phyloP scores from a whole-genome alignment of 2,329 filamentous ascomycete genomes.

The Fusarium sp. region DNA sequence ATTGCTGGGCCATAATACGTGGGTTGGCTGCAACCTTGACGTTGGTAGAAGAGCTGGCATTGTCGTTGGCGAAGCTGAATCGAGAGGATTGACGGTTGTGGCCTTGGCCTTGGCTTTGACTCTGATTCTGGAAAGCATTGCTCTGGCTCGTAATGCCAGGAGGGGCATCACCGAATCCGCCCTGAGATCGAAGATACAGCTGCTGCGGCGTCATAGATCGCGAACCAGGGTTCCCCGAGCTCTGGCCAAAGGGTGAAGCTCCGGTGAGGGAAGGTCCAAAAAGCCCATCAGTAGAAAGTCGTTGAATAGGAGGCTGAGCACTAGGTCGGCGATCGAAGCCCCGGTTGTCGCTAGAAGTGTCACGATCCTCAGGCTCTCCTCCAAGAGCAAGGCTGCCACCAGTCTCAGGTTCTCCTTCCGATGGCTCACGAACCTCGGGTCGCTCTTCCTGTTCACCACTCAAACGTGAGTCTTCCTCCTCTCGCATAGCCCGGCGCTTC shows the following conservation, averaged over 20 bases:
- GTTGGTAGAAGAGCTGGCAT: constrained; percentile 59
- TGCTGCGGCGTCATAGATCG: constrained; percentile 86
- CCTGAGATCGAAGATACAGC: constrained; percentile 73
- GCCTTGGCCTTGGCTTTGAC: constrained; percentile 63
- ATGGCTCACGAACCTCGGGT: constrained; percentile 58
- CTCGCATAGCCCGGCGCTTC: constrained; percentile 81
- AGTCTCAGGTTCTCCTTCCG: constrained; percentile 83
- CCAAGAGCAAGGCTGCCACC: constrained; percentile 88
- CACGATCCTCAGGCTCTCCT: constrained; percentile 89
- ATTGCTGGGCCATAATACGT: constrained; percentile 85
- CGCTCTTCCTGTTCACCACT: constrained; percentile 62
- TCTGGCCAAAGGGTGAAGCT: constrained; percentile 60
- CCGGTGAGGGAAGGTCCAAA: constrained; percentile 65
- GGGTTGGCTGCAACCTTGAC: constrained; percentile 84
- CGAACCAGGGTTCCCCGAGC: constrained; percentile 65
- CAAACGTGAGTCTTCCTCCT: constrained; percentile 72
- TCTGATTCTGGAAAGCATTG: constrained; percentile 59
- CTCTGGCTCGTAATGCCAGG: constrained; percentile 64
- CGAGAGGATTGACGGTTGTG: constrained; percentile 88
- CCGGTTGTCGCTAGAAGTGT: constrained; percentile 64
- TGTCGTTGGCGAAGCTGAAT: constrained; percentile 88
- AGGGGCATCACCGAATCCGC: constrained; percentile 69
- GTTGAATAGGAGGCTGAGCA: constrained; percentile 82
- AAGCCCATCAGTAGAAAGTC: constrained; percentile 64
- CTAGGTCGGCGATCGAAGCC: constrained; percentile 70